These are phyloP conservation scores for Zalaria obscura DNA, from an alignment of 2,329 filamentous ascomycete genomes.

Conservation along the genomic window DNA sequence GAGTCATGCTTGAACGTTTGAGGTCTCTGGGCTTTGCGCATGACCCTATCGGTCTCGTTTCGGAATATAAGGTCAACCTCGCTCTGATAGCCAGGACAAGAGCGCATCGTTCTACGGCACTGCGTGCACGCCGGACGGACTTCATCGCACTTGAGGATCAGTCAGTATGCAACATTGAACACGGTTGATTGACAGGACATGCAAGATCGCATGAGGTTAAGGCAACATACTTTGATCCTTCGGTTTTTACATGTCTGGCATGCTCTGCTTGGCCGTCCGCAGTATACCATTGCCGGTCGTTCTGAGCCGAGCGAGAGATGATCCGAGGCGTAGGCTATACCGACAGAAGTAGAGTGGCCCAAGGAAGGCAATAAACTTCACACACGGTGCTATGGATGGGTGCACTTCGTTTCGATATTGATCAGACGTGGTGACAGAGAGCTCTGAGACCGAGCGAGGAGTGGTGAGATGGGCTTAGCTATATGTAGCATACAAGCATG, in stretches of 20 bases:
- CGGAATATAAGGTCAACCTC: constrained; percentile 61
- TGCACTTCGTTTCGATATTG: too few species aligned
- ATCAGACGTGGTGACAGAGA: too few species aligned
- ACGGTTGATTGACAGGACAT: constrained; percentile 6
- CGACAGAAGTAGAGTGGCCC: not conserved
- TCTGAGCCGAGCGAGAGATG: not conserved
- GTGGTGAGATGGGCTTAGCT: too few species aligned
- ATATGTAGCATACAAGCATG: too few species aligned
- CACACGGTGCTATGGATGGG: too few species aligned
- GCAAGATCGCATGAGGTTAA: constrained; percentile 7
- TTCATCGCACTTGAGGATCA: constrained; percentile 44
- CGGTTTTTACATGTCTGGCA: constrained; percentile 63
- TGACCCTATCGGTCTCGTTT: constrained; percentile 56
- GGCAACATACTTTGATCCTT: constrained; percentile 51
- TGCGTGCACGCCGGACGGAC: constrained; percentile 52
- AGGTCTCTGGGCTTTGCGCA: constrained; percentile 42
- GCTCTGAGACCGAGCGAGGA: too few species aligned
- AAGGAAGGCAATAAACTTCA: too few species aligned
- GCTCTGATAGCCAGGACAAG: constrained; percentile 55
- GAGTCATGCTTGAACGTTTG: too few species aligned
- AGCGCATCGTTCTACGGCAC: constrained; percentile 47
- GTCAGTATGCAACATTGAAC: not conserved
- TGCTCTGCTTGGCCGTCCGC: constrained; percentile 28
- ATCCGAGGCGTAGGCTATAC: not conserved
- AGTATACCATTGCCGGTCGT: not conserved